phyloP scores from a whole-genome alignment of 805 yeast genomes.

The Millerozyma miso region DNA sequence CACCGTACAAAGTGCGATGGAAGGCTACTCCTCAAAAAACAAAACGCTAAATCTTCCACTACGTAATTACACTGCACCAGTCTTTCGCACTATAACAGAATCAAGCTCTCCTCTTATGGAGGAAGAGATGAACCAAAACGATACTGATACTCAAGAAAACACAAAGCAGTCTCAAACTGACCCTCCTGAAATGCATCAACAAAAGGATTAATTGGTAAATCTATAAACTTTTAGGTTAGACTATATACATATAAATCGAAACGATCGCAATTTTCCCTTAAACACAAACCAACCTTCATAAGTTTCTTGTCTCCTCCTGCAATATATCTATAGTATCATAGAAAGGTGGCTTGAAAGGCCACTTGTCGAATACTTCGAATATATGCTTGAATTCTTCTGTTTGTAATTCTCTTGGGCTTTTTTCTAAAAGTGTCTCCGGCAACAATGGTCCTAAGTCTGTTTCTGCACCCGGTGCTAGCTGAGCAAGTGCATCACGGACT shows the following conservation, averaged over 20 bases:
- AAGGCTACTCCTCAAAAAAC: neutral
- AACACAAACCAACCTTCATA: slow-evolving; percentile 3
- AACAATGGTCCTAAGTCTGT: slow-evolving; percentile 40
- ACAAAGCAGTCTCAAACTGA: too few species aligned
- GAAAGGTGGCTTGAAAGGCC: slow-evolving; percentile 81
- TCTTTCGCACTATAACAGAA: neutral
- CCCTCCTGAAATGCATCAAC: too few species aligned
- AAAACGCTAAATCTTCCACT: neutral
- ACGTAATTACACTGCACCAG: slow-evolving; percentile 2
- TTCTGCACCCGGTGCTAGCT: slow-evolving; percentile 79
- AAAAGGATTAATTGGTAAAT: too few species aligned
- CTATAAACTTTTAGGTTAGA: neutral
- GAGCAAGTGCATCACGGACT: slow-evolving; percentile 41
- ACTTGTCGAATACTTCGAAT: slow-evolving; percentile 49
- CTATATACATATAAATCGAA: neutral
- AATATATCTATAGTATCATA: slow-evolving; percentile 15
- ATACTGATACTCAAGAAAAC: too few species aligned
- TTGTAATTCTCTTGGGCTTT: slow-evolving; percentile 45
- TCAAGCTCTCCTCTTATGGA: slow-evolving; percentile 1
- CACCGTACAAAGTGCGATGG: neutral
- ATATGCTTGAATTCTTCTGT: slow-evolving; percentile 52
- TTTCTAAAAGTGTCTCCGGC: slow-evolving; percentile 36
- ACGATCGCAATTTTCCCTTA: neutral
- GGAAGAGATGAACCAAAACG: neutral
- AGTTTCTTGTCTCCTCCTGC: slow-evolving; percentile 9